phyloP scores from a whole-genome alignment of 1,139 yeast genomes.

The Torulaspora pretoriensis region DNA sequence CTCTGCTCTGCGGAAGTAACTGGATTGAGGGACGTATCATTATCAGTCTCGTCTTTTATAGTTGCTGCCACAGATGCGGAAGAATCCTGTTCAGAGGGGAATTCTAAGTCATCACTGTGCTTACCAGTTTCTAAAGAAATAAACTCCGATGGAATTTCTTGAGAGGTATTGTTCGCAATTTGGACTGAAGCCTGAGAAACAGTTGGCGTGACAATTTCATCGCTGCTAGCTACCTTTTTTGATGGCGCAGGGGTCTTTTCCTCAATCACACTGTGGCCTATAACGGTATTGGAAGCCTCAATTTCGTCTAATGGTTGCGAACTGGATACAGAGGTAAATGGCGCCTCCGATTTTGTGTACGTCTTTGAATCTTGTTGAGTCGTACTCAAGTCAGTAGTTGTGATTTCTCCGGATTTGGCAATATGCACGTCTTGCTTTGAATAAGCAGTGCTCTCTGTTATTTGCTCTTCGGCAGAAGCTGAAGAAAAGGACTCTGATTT shows the following conservation, averaged over 20 bases:
- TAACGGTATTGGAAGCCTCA: background rate
- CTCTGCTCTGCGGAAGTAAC: background rate
- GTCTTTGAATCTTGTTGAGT: no score
- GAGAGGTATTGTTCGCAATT: background rate
- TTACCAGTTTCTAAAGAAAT: constrained; percentile 10
- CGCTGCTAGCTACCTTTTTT: background rate
- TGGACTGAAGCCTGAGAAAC: constrained; percentile 4
- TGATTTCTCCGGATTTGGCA: no score
- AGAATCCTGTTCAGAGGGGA: background rate
- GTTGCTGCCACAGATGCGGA: background rate
- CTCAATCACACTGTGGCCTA: background rate
- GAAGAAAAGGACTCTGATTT: no score
- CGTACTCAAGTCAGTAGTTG: no score
- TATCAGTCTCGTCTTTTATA: no score
- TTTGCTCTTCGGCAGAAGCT: no score
- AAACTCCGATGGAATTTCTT: constrained; percentile 4
- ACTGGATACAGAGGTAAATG: background rate
- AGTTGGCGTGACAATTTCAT: constrained; percentile 7
- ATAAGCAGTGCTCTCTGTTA: no score
- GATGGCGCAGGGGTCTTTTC: constrained; percentile 7
- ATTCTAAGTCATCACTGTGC: background rate
- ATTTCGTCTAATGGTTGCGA: background rate
- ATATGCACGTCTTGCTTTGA: no score
- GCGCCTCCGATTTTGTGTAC: no score
- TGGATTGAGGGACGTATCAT: background rate